Conservation (phyloP, 148 eudicot species). For the Rhododendron simsii region DNA sequence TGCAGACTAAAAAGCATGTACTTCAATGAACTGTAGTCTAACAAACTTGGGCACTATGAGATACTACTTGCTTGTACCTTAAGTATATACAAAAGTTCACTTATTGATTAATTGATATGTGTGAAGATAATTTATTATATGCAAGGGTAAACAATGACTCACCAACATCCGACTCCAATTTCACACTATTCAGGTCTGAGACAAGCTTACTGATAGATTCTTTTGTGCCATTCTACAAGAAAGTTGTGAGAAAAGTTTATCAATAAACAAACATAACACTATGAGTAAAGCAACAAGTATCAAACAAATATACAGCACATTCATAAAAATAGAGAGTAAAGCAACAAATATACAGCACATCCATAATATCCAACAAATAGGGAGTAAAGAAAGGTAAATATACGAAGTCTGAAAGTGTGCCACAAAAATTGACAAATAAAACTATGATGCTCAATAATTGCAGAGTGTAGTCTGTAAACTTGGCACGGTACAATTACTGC, state of each 20-base stretch:
- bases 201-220: conserved; percentile 88
- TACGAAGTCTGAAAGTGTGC: background rate
- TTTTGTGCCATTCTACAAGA: conserved; percentile 76
- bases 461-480: background rate
- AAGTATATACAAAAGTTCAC: background rate
- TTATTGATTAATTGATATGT: background rate
- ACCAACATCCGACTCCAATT: conserved; percentile 94
- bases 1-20: background rate
- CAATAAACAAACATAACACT: background rate
- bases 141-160: conserved; percentile 18
- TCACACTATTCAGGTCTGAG: conserved; percentile 78
- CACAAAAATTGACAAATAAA: background rate
- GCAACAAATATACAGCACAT: background rate
- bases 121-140: background rate
- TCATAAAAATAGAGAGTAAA: background rate
- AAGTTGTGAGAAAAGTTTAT: conserved; percentile 12
- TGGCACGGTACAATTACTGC: background rate
- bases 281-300: background rate
- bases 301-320: background rate
- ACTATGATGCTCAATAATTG: background rate
- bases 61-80: background rate
- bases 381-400: background rate
- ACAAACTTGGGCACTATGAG: background rate
- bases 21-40: background rate
- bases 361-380: conserved; percentile 2